These are phyloP conservation scores for Aspergillus saccharolyticus DNA, from an alignment of 495 filamentous ascomycete species.

Conservation along the genomic window DNA sequence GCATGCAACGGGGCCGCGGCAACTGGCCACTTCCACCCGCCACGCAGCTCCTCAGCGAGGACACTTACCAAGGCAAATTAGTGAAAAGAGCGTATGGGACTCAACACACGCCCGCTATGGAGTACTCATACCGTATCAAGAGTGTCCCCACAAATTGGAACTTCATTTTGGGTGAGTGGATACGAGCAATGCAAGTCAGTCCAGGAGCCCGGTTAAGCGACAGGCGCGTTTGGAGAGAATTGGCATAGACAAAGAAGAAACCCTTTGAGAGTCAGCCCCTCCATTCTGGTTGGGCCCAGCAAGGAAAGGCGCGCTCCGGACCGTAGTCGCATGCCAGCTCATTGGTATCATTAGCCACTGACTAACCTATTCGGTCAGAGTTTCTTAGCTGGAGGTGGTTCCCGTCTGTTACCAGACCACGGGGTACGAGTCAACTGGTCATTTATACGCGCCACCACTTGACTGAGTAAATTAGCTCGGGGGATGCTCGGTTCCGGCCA, in stretches of 20 bases:
- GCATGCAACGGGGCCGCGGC: not conserved
- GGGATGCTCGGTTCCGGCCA: constrained; percentile 19
- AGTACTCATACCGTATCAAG: not conserved
- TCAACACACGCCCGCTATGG: too few relatives aligned
- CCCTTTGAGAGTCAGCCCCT: constrained; percentile 5
- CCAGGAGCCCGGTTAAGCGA: constrained; percentile 14
- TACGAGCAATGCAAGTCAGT: constrained; percentile 9
- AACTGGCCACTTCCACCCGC: not conserved
- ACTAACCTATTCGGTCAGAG: constrained; percentile 2
- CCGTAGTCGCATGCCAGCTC: constrained; percentile 18
- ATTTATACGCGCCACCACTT: not conserved
- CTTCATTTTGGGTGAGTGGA: not conserved
- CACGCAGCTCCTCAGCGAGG: not conserved
- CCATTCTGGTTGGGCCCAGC: constrained; percentile 18
- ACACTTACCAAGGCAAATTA: not conserved
- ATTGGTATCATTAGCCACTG: constrained; percentile 9
- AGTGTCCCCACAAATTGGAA: constrained; percentile 10
- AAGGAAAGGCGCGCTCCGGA: constrained; percentile 25
- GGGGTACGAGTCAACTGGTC: not conserved
- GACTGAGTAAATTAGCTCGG: constrained; percentile 12
- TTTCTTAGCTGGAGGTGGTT: not conserved
- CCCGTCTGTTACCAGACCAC: not conserved
- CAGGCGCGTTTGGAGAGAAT: constrained; percentile 10
- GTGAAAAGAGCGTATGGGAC: not conserved
- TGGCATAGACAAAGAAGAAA: constrained; percentile 1